Evolutionary conservation across 768 basidiomycete genomes (phyloP), one percentile per base, ranked within the genome.

Genomic region (Lactarius sp.): DNA sequence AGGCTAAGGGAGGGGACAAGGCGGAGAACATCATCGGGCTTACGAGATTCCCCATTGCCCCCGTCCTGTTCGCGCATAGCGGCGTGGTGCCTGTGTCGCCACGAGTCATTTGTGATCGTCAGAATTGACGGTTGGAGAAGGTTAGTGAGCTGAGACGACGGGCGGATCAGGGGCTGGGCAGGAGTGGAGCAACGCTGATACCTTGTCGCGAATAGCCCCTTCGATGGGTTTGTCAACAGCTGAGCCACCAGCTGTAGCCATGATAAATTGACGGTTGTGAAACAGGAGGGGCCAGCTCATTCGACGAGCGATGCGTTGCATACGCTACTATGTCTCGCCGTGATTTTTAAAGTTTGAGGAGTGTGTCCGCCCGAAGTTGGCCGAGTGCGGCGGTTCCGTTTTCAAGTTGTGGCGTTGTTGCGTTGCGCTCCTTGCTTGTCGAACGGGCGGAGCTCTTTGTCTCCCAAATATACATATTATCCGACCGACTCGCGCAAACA

Each of bases 21-120:
- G 58, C 42, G 59, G 52, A 82, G 27, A 36, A 20, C 18, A 8
- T 52, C 56, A 8, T 52, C 56, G 20, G 31, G 34, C 88, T 69
- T 80, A 94, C 92, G 92, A 53, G 92, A 90, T 80, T 93, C 92
- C 62, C 85, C 86, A 70, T 79, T 85, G 50, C 81, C 83, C 67
- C 82, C 85, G 60, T 80, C 83, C 73, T 83, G 79, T 50, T 79
- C 85, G 72, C 82, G 81, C 92, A 94, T 94, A 52, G 92, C 79
- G 60, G 81, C 81, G 76, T 94, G 92, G 77, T 93, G 88, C 70
- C 88, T 83, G 75, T 94, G 92, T 76, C 89, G 80, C 83, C 84
- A 86, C 57, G 92, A 93, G 70, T 94, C 88, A 75, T 94, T 94
- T 41, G 80, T 80, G 71, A 94, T 86, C 59, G 71, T 78, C 71